These are phyloP conservation scores for Daldinia sp. DNA, from an alignment of 2,329 filamentous ascomycete species.

Conservation along the genomic window DNA sequence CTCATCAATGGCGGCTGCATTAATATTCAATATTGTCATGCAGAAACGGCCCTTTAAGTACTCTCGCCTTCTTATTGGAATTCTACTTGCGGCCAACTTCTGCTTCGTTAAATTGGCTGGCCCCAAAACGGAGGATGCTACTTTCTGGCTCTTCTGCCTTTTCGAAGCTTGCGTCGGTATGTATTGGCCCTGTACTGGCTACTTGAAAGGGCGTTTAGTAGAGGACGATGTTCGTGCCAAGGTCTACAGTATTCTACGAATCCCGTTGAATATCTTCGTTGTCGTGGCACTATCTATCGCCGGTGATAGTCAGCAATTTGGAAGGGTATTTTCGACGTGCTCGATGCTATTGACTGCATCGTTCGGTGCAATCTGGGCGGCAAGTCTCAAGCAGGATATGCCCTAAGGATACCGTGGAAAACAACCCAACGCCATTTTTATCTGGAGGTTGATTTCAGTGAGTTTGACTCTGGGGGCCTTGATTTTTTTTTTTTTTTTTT, in stretches of 20 bases:
- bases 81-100: slow-evolving; percentile 49
- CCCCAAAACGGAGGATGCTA: slow-evolving; percentile 52
- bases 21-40: slow-evolving; percentile 46
- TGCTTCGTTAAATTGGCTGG: slow-evolving; percentile 51
- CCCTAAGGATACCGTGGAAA: slow-evolving; percentile 26
- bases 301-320: slow-evolving; percentile 46
- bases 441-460: not conserved
- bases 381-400: slow-evolving; percentile 40
- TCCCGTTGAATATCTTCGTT: slow-evolving; percentile 55
- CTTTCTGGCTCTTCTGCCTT: slow-evolving; percentile 65
- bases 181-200: slow-evolving; percentile 65
- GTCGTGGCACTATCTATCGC: slow-evolving; percentile 57
- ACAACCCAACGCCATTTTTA: not conserved
- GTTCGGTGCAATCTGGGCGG: slow-evolving; percentile 40
- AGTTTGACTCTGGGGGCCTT: not conserved
- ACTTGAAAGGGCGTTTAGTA: slow-evolving; percentile 55
- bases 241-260: slow-evolving; percentile 64
- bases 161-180: slow-evolving; percentile 66
- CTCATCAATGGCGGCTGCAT: slow-evolving; percentile 42
- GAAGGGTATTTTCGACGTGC: slow-evolving; percentile 41
- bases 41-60: slow-evolving; percentile 44
- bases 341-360: slow-evolving; percentile 43
- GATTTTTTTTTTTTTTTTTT: too few species aligned
- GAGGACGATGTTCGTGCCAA: slow-evolving; percentile 61
- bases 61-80: slow-evolving; percentile 48